A percentile compares a stretch with the other conserved stretches of the same genome.
Conservation (phyloP, 441 rosid species). For the Arabidopsis lyrata region DNA sequence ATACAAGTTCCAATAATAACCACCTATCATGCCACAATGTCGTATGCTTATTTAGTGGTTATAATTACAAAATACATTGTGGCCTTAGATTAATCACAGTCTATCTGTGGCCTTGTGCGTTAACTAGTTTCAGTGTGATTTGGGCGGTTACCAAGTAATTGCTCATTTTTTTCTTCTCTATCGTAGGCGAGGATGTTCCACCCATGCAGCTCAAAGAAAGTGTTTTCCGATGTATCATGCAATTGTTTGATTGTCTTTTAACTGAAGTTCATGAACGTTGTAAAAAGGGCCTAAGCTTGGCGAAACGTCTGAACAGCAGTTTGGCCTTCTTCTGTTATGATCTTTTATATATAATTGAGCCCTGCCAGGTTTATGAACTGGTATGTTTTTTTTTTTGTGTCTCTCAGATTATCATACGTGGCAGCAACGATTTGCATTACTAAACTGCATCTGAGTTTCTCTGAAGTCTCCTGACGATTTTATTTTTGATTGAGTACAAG, state of each 20-base stretch:
- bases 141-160: constrained; percentile 23
- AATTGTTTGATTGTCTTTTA: constrained; percentile 94
- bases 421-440: constrained; percentile 25
- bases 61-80: neutral
- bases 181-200: constrained; percentile 94
- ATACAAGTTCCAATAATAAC: neutral
- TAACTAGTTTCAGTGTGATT: constrained; percentile 24
- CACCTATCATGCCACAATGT: constrained; percentile 15
- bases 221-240: constrained; percentile 93
- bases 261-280: constrained; percentile 99
- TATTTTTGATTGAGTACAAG: constrained; percentile 32
- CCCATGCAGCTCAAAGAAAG: constrained; percentile 98
- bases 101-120: constrained; percentile 23
- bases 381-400: constrained; percentile 54
- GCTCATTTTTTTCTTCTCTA: constrained; percentile 16
- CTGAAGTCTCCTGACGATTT: constrained; percentile 19
- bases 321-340: constrained; percentile 99
- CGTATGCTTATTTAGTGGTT: constrained; percentile 18
- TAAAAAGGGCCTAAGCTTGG: constrained; percentile 97
- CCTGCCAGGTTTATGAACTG: constrained; percentile 98
- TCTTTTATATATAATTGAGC: constrained; percentile 94
- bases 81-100: constrained; percentile 17
- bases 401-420: constrained; percentile 17
- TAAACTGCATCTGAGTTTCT: constrained; percentile 18
- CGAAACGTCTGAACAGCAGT: constrained; percentile 97